Base-by-base conservation (phyloP, 139 green algal species). In the Micractinium sp. region DNA sequence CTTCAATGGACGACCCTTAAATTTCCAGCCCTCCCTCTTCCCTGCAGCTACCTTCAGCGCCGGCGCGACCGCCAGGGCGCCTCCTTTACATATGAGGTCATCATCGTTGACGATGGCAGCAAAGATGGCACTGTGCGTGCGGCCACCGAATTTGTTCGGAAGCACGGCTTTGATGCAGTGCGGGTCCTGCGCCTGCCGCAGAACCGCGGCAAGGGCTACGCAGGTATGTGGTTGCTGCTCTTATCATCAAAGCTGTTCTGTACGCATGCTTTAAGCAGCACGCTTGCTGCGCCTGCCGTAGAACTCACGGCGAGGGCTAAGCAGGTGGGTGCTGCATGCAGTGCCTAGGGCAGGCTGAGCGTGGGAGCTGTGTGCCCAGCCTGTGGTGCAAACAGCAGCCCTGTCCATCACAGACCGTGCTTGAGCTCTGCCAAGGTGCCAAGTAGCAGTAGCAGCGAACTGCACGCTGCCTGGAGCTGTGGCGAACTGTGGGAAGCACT, bases 31-130 rank as follows among this genome's bases (percentile, higher is more conserved):
- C 66, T 73, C 47, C 9, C 20, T 53, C 27, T 29, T 56, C n/a
- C 35, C 53, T 74, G 71, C 92, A 96, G 93, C 41, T 97, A 97
- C 80, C 77, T 98, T 60, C 90, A 96, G 77, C 71, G 90, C 73
- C 90, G 95, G 38, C 81, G 96, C 4, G 94, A 97, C 82, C 85
- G 85, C 41, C 83, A 95, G 80, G 96, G 95, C 7, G 92, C 95
- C 1, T 88, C 93, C 38, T 99, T 99, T 89, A 98, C 96, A 0
- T 99, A 95, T 41, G 97, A 99, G 86, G 92, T 99, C 12, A 94
- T 99, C 41, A 92, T 99, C 9, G 98, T 99, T 47, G 98, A 99
- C 87, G 98, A 99, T 77, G 98, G 98, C 82, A 98, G 95, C 93
- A 94, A 71, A 29, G 98, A 99, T 81, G 89, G 73, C 66, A 99